Percentiles rank a stretch among this genome's conserved stretches.
phyloP scores from a whole-genome alignment of 2,329 filamentous ascomycete genomes.

The Fusarium sp. region DNA sequence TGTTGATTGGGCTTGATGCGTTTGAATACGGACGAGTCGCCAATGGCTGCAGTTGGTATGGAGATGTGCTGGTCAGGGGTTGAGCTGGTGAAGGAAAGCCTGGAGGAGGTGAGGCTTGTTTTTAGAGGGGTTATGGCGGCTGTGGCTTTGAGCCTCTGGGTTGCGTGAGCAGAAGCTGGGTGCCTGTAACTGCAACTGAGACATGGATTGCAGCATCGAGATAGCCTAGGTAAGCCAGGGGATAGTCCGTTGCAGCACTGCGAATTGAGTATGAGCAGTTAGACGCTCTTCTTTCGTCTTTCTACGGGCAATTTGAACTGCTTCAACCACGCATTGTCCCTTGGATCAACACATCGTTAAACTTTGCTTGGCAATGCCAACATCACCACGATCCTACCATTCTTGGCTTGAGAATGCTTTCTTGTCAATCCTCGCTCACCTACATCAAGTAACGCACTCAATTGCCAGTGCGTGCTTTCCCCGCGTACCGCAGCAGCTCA shows the following conservation, averaged over 20 bases:
- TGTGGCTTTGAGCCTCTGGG: slow-evolving; percentile 15
- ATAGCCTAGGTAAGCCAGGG: background rate
- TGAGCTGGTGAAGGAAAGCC: slow-evolving; percentile 7
- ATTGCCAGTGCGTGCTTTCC: background rate
- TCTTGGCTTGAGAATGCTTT: background rate
- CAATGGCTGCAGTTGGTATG: slow-evolving; percentile 26
- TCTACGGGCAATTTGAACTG: background rate
- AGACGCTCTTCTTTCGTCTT: background rate
- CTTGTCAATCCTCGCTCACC: background rate
- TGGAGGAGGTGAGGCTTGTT: slow-evolving; percentile 29
- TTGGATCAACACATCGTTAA: background rate
- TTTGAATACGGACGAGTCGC: slow-evolving; percentile 15
- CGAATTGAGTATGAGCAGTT: background rate
- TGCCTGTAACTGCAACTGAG: background rate
- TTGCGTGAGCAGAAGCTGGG: background rate
- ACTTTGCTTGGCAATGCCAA: background rate
- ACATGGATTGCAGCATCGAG: background rate
- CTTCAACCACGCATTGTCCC: background rate
- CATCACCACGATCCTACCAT: background rate
- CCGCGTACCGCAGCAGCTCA: background rate
- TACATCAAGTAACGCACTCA: background rate
- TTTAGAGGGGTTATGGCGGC: slow-evolving; percentile 22
- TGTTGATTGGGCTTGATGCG: slow-evolving; percentile 7
- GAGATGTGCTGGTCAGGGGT: slow-evolving; percentile 31
- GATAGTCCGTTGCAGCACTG: background rate